Evolutionary conservation across 495 filamentous ascomycete species (phyloP).

Genomic region (Echria macrotheca): DNA sequence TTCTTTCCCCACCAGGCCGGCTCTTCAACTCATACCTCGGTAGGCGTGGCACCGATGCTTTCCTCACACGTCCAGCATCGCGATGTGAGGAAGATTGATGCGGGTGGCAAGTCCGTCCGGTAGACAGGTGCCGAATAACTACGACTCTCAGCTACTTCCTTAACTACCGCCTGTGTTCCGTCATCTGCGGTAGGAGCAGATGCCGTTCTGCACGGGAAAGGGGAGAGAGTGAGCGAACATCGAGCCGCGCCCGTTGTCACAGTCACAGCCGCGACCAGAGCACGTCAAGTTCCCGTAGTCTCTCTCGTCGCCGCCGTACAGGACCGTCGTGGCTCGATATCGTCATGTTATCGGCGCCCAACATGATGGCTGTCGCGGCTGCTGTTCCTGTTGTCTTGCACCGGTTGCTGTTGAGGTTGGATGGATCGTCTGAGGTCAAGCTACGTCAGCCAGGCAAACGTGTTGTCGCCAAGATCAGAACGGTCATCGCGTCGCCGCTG

Average conservation of each 20-base stretch:
- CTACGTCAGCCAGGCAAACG: conserved; percentile 7
- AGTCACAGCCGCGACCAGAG: neutral
- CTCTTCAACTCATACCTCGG: too few species aligned
- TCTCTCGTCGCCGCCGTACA: too few species aligned
- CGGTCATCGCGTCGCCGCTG: conserved; percentile 12
- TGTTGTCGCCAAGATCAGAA: conserved; percentile 9
- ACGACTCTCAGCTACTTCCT: too few species aligned
- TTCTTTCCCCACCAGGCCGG: too few species aligned
- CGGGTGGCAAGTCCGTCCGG: too few species aligned
- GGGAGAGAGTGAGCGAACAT: neutral
- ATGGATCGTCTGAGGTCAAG: conserved; percentile 4
- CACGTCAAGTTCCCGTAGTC: too few species aligned
- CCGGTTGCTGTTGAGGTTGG: neutral
- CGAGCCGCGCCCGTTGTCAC: neutral
- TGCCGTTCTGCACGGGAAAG: neutral
- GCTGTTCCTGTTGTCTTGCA: neutral
- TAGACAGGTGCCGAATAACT: too few species aligned
- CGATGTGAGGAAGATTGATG: too few species aligned
- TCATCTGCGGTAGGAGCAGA: too few species aligned
- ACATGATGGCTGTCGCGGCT: conserved; percentile 4
- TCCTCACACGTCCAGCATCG: too few species aligned
- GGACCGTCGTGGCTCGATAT: neutral
- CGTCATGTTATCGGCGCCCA: neutral
- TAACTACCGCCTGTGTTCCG: too few species aligned
- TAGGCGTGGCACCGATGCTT: too few species aligned